Evolutionary conservation across 2,329 filamentous ascomycete genomes (phyloP), one percentile per base, ranked within the genome.

Genomic region (Tympanopsis confertula): DNA sequence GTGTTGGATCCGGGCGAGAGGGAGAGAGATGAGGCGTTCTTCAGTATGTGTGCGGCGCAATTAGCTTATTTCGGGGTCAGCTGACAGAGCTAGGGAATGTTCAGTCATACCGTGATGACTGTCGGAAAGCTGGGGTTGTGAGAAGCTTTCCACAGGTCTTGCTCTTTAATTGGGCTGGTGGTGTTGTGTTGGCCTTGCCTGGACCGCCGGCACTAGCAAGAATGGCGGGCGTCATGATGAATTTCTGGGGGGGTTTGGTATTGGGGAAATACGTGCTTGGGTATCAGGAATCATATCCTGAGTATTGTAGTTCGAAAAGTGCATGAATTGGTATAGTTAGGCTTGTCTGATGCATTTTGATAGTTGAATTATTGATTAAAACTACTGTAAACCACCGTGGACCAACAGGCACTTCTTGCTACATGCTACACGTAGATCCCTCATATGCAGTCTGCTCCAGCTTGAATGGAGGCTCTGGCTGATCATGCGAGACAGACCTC

Each of bases 131-230:
- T 10, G 41, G 39, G 13, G 20, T 38, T 18, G 18, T 36, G 19
- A 35, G 33, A 35, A 42, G 41, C 12, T 13, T 37, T 18, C 41
- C 38, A 32, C 41, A 41, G 26, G 7, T 33, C 5, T 15, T 41
- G 22, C 30, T 39, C 17, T 42, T 42, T 37, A 42, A 40, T 38
- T 39, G 41, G 12, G 32, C 20, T n/a, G 41, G 39, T 10, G 41
- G 41, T n/a, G 32, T 42, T 4, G 36, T 37, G 13, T 38, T 38
- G 39, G 36, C 28, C 19, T n/a, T 41, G 2, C 39, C 41, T 13
- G 36, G 41, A 4, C 39, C 39, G 3, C 36, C 38, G 2, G 17
- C 35, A 5, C 10, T 42, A 14, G 37, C 39, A 7, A 37, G n/a
- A 7, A n/a, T 10, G 4, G 13, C 37, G 5, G 41, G 39, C 3